phyloP scores from a whole-genome alignment of 495 filamentous ascomycete genomes.

The Oidiodendron maius region DNA sequence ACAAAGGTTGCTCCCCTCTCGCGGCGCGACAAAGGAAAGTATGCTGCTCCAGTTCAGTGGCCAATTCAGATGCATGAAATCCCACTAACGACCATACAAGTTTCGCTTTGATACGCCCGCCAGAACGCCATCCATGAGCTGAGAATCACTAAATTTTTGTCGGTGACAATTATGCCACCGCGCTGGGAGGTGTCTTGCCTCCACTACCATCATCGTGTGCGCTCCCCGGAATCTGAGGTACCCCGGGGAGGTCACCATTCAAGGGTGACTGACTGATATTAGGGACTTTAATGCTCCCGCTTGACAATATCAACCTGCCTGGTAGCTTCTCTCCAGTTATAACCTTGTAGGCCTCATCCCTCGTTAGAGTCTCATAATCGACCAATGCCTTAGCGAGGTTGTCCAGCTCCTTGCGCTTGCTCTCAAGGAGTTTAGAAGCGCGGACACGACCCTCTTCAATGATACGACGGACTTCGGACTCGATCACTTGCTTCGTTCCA shows the following conservation, averaged over 20 bases:
- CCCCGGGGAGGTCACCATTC: not conserved
- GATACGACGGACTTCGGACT: conserved; percentile 75
- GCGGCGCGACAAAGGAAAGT: not conserved
- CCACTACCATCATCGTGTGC: not conserved
- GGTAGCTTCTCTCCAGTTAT: conserved; percentile 74
- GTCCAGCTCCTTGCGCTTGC: conserved; percentile 77
- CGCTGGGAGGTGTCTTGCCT: conserved; percentile 10
- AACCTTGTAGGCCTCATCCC: conserved; percentile 84
- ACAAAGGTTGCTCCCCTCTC: too few relatives aligned
- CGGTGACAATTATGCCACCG: conserved; percentile 9
- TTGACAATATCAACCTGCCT: conserved; percentile 41
- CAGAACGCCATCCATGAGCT: conserved; percentile 10
- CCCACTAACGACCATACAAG: not conserved
- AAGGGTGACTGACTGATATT: not conserved
- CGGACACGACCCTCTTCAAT: conserved; percentile 77
- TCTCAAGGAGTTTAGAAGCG: conserved; percentile 61
- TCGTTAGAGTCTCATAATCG: conserved; percentile 87
- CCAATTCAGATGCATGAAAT: not conserved
- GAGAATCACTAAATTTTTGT: conserved; percentile 2
- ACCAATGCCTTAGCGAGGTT: conserved; percentile 80
- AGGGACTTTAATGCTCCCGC: conserved; percentile 38
- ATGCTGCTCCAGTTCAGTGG: not conserved
- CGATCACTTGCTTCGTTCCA: conserved; percentile 78
- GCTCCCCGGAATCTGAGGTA: conserved; percentile 13
- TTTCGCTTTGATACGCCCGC: not conserved